Base-by-base conservation (phyloP, 495 filamentous ascomycete genomes). In the Tuber borchii region DNA sequence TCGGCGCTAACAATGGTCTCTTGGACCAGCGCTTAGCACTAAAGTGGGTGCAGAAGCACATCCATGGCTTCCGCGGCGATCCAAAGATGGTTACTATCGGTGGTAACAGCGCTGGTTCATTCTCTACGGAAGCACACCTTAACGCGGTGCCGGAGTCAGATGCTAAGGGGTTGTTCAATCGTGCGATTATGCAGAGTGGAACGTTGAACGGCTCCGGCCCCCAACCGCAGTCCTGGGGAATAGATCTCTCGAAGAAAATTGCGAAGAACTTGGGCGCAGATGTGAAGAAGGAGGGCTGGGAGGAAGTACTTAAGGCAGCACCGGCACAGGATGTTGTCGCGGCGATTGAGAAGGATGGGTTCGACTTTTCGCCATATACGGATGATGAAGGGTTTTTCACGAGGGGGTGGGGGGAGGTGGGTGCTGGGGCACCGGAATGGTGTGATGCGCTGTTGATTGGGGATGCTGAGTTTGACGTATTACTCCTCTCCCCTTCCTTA, bases 1-100 rank as follows among this genome's bases (percentile, higher is more conserved):
- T 71, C 70, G 46, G 72, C 0, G 65, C 69, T 0, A 91, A 92
- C 77, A 87, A 86, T 0, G 91, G 87, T 2, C 83, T 93, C 4
- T 84, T 87, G 45, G 92, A 94, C 78, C 91, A 94, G 78, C 85
- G 88, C 7, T 85, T 91, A 75, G 91, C 89, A 17, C 83, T 94
- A 31, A 83, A 91, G 69, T 95, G 92, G 92, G 87, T 93, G 5
- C 87, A 91, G 76, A 86, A 87, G 73, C 85, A 92, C 77, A 91
- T 94, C 73, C 84, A 86, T 74, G 85, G 87, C 0, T 93, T 94
- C 80, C 90, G 91, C 14, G 92, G 92, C 26, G 86, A 93, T 79
- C 85, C 87, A 1, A 74, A 83, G 5, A 83, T 86, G 48, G 89
- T 93, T 40, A 92, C 91, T 7, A 86, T 93, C 6, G 87, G 88